A percentile compares a stretch with the other conserved stretches of the same genome.
Conservation (phyloP, 2,329 filamentous ascomycete species). For the Biscogniauxia marginata region DNA sequence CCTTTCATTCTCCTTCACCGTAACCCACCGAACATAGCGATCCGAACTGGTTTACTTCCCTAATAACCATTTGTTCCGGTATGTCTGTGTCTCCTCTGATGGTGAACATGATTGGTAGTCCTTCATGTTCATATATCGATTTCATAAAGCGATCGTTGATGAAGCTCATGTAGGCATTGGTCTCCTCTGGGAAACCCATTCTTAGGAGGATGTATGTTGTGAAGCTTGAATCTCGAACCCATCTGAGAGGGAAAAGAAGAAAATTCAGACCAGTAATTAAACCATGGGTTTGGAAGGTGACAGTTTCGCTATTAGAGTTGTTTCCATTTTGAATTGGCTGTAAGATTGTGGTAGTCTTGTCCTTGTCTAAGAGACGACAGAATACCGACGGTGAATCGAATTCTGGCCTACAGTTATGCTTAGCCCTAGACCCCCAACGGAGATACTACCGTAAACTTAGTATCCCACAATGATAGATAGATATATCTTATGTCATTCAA, state of each 20-base stretch:
- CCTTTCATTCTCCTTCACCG: too few species aligned
- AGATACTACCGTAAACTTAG: not conserved
- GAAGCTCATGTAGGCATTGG: constrained; percentile 76
- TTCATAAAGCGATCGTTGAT: constrained; percentile 69
- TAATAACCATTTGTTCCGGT: constrained; percentile 69
- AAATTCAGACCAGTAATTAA: too few species aligned
- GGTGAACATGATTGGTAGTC: constrained; percentile 78
- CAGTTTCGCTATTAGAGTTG: constrained; percentile 52
- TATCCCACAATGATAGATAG: not conserved
- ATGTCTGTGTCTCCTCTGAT: constrained; percentile 74
- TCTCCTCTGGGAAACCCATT: constrained; percentile 72
- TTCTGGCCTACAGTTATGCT: constrained; percentile 56
- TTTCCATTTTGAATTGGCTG: constrained; percentile 41
- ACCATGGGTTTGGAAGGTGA: too few species aligned
- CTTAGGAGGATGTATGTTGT: constrained; percentile 76
- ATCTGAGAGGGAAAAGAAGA: constrained; percentile 32
- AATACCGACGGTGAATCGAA: constrained; percentile 78
- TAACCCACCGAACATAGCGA: too few species aligned
- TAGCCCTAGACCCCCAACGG: constrained; percentile 1
- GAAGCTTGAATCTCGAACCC: constrained; percentile 76
- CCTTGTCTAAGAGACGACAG: constrained; percentile 70
- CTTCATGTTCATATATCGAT: constrained; percentile 58
- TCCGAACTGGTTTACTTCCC: constrained; percentile 68
- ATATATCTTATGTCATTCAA: constrained; percentile 49
- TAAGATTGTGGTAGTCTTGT: constrained; percentile 60